Base-by-base conservation (phyloP, 2,329 filamentous ascomycete genomes). In the Ramichloridium luteum region DNA sequence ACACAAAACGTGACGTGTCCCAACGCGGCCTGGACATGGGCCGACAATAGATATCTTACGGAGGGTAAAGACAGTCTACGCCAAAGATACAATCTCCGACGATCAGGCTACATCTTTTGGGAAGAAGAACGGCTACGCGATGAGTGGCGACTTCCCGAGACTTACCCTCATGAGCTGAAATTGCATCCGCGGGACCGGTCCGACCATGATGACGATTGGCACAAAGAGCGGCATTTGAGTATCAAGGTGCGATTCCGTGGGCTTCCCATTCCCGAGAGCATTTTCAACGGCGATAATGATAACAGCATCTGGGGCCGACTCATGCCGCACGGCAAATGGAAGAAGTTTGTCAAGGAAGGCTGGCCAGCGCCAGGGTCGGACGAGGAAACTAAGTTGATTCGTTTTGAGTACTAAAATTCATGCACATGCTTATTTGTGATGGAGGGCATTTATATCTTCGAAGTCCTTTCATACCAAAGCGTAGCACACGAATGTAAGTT, bases 341-440 rank as follows among this genome's bases (percentile, higher is more conserved):
- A n/a, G n/a, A n/a, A 23, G 8, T 23, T 23, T n/a, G n/a, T 8
- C 20, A n/a, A 23, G 20, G 20, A 23, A 8, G 20, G n/a, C 8
- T 23, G 8, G 8, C n/a, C 20, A n/a, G 8, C 20, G 20, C 20
- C 20, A 23, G 8, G 8, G 8, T 23, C 20, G 20, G 20, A 23
- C 8, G 8, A 23, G 20, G 20, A 23, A n/a, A 23, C n/a, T n/a
- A 23, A 23, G 20, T 23, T 23, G 20, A 8, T 23, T n/a, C 8
- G n/a, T 23, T 23, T 23, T n/a, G 20, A 23, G n/a, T 23, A 23
- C n/a, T 23, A n/a, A 23, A 23, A n/a, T n/a, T n/a, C n/a, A n/a
- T n/a, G n/a, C n/a, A n/a, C n/a, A n/a, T n/a, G n/a, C n/a, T n/a
- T n/a, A n/a, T n/a, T n/a, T n/a, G n/a, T n/a, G n/a, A n/a, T n/a